Evolutionary conservation across 2,329 filamentous ascomycete genomes (phyloP), one percentile per base, ranked within the genome.

Genomic region (Verticillium isaacii): DNA sequence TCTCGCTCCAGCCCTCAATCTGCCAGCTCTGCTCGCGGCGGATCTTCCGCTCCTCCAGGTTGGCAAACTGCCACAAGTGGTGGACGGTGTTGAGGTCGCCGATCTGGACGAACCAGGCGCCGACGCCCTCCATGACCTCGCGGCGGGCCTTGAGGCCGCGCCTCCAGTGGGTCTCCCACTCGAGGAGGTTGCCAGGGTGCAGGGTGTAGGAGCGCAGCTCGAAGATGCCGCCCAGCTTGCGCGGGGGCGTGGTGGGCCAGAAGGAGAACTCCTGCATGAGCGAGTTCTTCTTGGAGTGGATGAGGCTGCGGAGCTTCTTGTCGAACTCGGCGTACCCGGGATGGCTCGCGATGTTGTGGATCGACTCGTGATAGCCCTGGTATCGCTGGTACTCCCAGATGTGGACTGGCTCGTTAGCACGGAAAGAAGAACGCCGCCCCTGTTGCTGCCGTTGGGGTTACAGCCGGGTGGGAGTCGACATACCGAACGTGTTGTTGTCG

Each of bases 381-480:
- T 98, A 99, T 70, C 93, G 90, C 77, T 98, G 93, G 77, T 99
- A 99, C 77, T 99, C 95, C 95, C 95, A 99, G 71, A 99, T 99
- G 75, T 99, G 95, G 58, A 99, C 95, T 98, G 69, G 59, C 55
- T 19, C 17, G 19, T 56, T 52, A 62, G 61, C 52, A 60, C 45
- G 25, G 52, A 14, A 4, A 9, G 52, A 14, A 4, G n/a, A 45
- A 15, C 37, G 17, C 14, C 5, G 29, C 14, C 8, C 8, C 15
- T 25, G 8, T 12, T 25, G 19, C 9, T 41, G n/a, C 15, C 8
- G 15, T 29, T 11, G 41, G 41, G 17, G 41, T 17, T 15, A 50
- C 17, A 2, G 32, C 17, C 32, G 54, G 29, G 25, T 17, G 14
- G 54, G 25, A 3, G 25, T 52, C n/a, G 32, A 75, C 86, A 64